Base-by-base conservation (phyloP, 345 rosid genomes). In the Dimocarpus longan region DNA sequence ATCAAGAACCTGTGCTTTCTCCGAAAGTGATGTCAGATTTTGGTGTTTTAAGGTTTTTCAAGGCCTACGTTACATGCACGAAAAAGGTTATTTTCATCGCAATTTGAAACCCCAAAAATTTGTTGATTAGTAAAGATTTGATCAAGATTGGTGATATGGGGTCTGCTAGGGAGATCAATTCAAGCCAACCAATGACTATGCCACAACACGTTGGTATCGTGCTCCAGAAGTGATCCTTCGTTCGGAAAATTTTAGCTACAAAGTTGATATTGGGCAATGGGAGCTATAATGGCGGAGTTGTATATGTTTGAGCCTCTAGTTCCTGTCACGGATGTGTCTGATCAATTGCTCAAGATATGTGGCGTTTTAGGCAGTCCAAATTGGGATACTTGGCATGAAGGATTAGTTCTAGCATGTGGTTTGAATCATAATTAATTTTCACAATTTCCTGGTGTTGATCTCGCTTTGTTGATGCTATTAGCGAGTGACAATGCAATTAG, bases 211-310 rank as follows among this genome's bases (percentile, higher is more conserved):
- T 12, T 85, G 88, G 89, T 89, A 89, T 64, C 79, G 88, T 48
- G 90, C 91, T 19, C 87, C 91, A 1, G 90, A 89, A 76, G 82
- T 85, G 72, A 63, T 87, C 8, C 86, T 89, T 52, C 78, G 66
- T 16, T 76, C 86, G 19, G 39, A 56, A 21, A 22, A 64, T 0
- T 89, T 84, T 40, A 59, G 78, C 54, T 83, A 88, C 32, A 83
- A 88, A 81, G 91, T 86, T 77, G 91, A 88, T 80, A 88, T 85
- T 86, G 91, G 91, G 87, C 89, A 42, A 83, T 88, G 88, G 91
- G 89, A 70, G 91, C 88, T 22, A 88, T 86, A 16, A 83, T 88
- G 88, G 87, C 89, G 11, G 91, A 88, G 76, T 66, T 85, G 68
- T 78, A 84, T 40, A 66, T 80, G 28, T 79, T 86, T 2, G 77